Evolutionary conservation across 2,329 filamentous ascomycete species (phyloP).

Genomic region (Botryotinia narcissicola): DNA sequence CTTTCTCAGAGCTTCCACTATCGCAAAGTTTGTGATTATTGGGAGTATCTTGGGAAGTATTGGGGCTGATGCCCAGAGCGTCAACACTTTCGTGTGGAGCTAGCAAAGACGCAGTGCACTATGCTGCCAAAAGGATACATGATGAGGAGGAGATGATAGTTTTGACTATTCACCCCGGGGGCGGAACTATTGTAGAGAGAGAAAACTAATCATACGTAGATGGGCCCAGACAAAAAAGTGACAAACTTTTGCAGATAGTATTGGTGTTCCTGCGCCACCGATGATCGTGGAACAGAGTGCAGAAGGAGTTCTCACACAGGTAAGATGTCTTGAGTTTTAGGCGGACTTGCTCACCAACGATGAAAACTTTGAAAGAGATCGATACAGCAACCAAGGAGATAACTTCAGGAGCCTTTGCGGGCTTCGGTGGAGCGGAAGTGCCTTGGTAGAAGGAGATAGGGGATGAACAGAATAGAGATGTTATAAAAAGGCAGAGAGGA

Average conservation of each 20-base stretch:
- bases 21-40: constrained; percentile 43
- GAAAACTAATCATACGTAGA: constrained; percentile 19
- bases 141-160: constrained; percentile 41
- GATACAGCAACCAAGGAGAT: too few species aligned
- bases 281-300: constrained; percentile 38
- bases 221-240: constrained; percentile 46
- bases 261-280: constrained; percentile 40
- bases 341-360: background rate
- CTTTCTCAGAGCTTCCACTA: constrained; percentile 39
- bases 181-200: too few species aligned
- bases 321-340: constrained; percentile 20
- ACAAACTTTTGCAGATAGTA: constrained; percentile 37
- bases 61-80: constrained; percentile 22
- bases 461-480: too few species aligned
- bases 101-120: constrained; percentile 44
- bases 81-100: constrained; percentile 43
- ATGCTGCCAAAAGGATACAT: constrained; percentile 40
- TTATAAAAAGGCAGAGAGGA: too few species aligned
- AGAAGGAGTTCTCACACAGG: constrained; percentile 36
- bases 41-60: constrained; percentile 35
- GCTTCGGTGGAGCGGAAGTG: too few species aligned
- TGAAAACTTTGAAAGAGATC: background rate
- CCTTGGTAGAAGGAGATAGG: too few species aligned
- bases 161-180: constrained; percentile 37
- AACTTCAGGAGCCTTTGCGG: too few species aligned